Base-by-base conservation (phyloP, 2,329 filamentous ascomycete species). In the Aspergillus ochraceoroseus region DNA sequence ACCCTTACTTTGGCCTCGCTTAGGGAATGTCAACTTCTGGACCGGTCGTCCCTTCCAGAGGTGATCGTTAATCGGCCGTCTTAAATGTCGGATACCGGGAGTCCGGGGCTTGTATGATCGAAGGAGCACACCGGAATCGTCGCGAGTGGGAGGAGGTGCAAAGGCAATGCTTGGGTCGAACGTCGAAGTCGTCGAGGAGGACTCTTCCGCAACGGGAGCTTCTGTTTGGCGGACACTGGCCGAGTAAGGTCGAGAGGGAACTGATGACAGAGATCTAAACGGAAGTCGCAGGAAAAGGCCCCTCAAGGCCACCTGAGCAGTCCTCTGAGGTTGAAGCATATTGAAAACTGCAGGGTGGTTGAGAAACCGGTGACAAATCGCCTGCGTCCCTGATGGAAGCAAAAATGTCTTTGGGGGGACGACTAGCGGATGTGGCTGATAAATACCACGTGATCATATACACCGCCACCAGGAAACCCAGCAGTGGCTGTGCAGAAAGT, bases 91-190 rank as follows among this genome's bases (percentile, higher is more conserved):
- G 44, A 94, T 67, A 76, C 92, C 92, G 8, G 90, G 90, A 1
- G 92, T 95, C 56, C 87, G 82, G 23, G 92, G 92, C 65, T 86
- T 96, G 67, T 95, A 98, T 38, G 85, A 92, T 56, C 87, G 82
- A 64, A 96, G 63, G 30, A 74, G 68, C 12, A 67, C 55, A 44
- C 61, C 67, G 28, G 52, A 54, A 18, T 68, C 62, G 40, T 67
- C 63, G 14, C 63, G 64, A n/a, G 62, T 56, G 3, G 68, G 62
- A 5, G 71, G 70, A 48, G 70, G 68, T 37, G 68, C 67, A 44
- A 71, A 72, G 12, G 64, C 61, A 35, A 60, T 57, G 36, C 55
- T 58, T 27, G 59, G 51, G 42, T 65, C 58, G 54, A 62, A 52
- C 48, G 62, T 57, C 52, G 64, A 64, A 56, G 56, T 45, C 46